Evolutionary conservation across 495 filamentous ascomycete genomes (phyloP), one percentile per base, ranked within the genome.

Genomic region (Neurospora africana): DNA sequence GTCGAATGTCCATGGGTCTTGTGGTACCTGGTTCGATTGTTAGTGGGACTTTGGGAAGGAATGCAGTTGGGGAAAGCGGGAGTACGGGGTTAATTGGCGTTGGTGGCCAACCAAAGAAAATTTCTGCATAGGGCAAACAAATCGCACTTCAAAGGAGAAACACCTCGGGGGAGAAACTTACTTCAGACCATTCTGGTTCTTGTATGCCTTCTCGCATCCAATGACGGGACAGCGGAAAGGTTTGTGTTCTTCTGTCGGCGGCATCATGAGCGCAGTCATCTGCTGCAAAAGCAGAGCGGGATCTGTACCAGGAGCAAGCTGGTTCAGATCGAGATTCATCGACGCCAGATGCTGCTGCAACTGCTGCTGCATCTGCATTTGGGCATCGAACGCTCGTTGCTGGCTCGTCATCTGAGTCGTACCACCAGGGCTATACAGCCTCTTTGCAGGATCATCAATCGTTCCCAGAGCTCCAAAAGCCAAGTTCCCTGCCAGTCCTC

Each of bases 181-280:
- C 86, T 98, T 98, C 39, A 99, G 85, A 39, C 95, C 95, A 76
- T 99, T 99, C 77, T 98, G 95, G 80, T 99, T 99, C 86, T 99
- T 99, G 81, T 99, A 99, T 17, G 95, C 95, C 85, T 99, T 99
- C 80, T 99, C 95, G 78, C 95, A 99, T 21, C 95, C 95, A 77
- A 98, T 97, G 58, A 99, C 95, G 10, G 96, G 95, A 79, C 95
- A 99, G 77, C 92, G 91, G 86, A 97, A 98, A 0, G 95, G 95
- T 83, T 98, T 99, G 74, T 93, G 91, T 76, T 98, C 94, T 72
- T 81, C 91, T 43, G 88, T 74, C 82, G 75, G 90, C 19, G 83
- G 81, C 76, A 87, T 86, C 75, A 86, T 82, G 76, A 86, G 77
- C 11, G 83, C 89, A 65, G 91, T 84, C 74, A 93, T 86, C 73